Evolutionary conservation across 257 asterid genomes (phyloP).

Genomic region (Verbena officinalis): DNA sequence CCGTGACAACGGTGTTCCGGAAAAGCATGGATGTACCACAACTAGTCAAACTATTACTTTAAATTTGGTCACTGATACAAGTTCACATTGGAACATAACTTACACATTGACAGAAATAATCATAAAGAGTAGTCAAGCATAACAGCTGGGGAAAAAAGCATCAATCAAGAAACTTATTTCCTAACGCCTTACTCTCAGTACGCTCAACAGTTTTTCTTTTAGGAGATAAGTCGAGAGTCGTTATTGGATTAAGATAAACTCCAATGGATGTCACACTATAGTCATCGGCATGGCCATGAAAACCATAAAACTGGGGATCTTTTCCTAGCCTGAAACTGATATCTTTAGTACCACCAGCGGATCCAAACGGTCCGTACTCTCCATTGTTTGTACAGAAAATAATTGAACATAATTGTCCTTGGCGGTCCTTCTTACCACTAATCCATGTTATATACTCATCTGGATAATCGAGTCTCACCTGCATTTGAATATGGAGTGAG

Average conservation of each 20-base stretch:
- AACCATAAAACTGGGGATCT: slow-evolving; percentile 42
- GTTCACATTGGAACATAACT: no score
- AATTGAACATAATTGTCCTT: slow-evolving; percentile 30
- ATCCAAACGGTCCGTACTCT: slow-evolving; percentile 47
- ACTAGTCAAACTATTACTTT: no score
- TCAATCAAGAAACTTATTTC: no score
- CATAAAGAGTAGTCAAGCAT: no score
- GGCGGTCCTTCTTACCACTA: slow-evolving; percentile 36
- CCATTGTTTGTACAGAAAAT: slow-evolving; percentile 43
- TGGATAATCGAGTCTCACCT: slow-evolving; percentile 38
- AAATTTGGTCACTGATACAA: no score
- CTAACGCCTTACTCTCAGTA: neutral
- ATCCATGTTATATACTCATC: slow-evolving; percentile 42
- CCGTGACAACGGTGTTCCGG: no score
- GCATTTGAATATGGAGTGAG: neutral
- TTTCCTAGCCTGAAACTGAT: slow-evolving; percentile 39
- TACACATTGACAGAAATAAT: no score
- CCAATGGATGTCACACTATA: slow-evolving; percentile 34
- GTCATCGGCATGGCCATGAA: slow-evolving; percentile 30
- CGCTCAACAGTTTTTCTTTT: neutral
- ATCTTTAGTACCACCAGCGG: neutral
- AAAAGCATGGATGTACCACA: no score
- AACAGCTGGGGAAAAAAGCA: no score
- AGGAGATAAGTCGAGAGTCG: slow-evolving; percentile 6
- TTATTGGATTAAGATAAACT: slow-evolving; percentile 42